phyloP scores from a whole-genome alignment of 805 yeast species.

The Hemisphaericaspora nanyangensis region DNA sequence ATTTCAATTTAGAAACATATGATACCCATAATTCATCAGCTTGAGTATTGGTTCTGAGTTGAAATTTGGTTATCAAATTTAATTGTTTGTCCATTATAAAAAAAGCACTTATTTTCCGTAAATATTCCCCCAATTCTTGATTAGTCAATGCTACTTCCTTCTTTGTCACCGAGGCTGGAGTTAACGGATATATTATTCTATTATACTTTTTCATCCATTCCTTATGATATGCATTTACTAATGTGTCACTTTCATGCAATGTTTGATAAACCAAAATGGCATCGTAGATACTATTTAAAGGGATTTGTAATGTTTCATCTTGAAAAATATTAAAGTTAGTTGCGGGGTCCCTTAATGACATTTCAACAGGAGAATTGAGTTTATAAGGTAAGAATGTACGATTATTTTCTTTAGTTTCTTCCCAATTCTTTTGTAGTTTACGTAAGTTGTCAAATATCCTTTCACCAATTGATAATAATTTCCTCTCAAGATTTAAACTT shows the following conservation, averaged over 20 bases:
- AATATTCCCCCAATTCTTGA: conserved; percentile 47
- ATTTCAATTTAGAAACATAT: conserved; percentile 53
- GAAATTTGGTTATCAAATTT: conserved; percentile 57
- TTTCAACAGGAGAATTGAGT: conserved; percentile 83
- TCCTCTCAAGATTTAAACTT: conserved; percentile 54
- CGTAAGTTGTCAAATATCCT: conserved; percentile 51
- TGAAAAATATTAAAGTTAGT: conserved; percentile 47
- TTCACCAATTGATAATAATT: conserved; percentile 56
- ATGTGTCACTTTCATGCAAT: conserved; percentile 57
- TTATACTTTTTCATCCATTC: conserved; percentile 72
- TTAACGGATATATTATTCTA: conserved; percentile 62
- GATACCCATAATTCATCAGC: conserved; percentile 76
- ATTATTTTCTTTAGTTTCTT: conserved; percentile 39
- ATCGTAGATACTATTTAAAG: conserved; percentile 74
- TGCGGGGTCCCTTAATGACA: conserved; percentile 61
- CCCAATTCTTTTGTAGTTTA: conserved; percentile 60
- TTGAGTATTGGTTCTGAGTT: conserved; percentile 58
- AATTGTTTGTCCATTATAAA: conserved; percentile 72
- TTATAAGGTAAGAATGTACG: conserved; percentile 49
- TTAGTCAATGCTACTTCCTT: conserved; percentile 7
- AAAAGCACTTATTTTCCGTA: conserved; percentile 68
- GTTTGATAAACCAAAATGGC: conserved; percentile 78
- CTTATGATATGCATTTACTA: conserved; percentile 60
- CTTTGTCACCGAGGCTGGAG: conserved; percentile 32
- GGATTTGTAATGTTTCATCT: conserved; percentile 38